Conservation (phyloP, 73 alveolate species). For the Diophrys sp. region DNA sequence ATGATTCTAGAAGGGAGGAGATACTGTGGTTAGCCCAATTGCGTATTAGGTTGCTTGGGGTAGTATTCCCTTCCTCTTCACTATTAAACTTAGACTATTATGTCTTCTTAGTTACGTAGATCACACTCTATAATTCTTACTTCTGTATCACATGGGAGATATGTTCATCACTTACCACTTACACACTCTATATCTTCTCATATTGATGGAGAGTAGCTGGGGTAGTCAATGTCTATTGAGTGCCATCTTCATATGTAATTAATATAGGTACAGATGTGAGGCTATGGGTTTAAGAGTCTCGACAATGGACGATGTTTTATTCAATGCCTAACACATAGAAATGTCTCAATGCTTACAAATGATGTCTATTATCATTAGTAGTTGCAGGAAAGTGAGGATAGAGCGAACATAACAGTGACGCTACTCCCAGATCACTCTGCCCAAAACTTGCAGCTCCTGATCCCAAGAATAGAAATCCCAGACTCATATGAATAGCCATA, state of each 20-base stretch:
- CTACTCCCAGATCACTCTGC: slow-evolving; percentile 78
- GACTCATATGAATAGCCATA: slow-evolving; percentile 90
- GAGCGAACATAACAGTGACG: slow-evolving; percentile 81
- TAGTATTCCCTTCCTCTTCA: too few relatives aligned
- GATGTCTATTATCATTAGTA: slow-evolving; percentile 91
- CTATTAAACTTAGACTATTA: too few relatives aligned
- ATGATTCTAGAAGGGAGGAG: too few relatives aligned
- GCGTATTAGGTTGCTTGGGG: too few relatives aligned
- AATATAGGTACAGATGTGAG: slow-evolving; percentile 53
- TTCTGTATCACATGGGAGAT: too few relatives aligned
- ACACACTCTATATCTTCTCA: not conserved
- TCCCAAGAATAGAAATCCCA: slow-evolving; percentile 96
- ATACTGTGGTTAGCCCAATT: too few relatives aligned
- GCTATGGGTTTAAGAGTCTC: slow-evolving; percentile 86
- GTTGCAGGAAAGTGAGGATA: slow-evolving; percentile 91
- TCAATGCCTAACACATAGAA: slow-evolving; percentile 94
- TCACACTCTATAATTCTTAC: too few relatives aligned
- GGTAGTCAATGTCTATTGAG: not conserved
- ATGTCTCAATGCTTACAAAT: slow-evolving; percentile 95
- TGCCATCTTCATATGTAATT: slow-evolving; percentile 40
- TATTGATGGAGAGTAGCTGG: not conserved
- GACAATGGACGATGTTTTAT: slow-evolving; percentile 77
- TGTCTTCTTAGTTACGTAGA: too few relatives aligned
- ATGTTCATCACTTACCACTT: too few relatives aligned
- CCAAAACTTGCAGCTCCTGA: slow-evolving; percentile 90